Evolutionary conservation across 352 stramenopile species (phyloP).

Genomic region (Pythium monospermum): DNA sequence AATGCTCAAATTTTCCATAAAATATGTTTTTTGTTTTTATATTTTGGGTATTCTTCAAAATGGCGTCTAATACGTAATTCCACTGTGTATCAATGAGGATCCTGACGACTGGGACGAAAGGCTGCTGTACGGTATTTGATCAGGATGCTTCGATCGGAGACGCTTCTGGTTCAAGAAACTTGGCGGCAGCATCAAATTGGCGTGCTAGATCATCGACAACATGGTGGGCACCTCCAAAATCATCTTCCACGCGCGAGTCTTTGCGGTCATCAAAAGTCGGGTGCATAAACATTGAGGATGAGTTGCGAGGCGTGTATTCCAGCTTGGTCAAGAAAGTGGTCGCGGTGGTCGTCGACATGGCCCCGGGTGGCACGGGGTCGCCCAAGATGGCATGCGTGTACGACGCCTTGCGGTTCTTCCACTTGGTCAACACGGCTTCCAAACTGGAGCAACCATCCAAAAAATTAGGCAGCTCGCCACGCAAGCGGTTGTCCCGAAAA

Average conservation of each 20-base stretch:
- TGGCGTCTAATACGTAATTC: background rate
- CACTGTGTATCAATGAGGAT: background rate
- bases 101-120: background rate
- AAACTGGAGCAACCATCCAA: slow-evolving; percentile 74
- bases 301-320: slow-evolving; percentile 48
- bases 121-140: slow-evolving; percentile 4
- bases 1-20: no score
- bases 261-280: slow-evolving; percentile 49
- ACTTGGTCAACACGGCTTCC: slow-evolving; percentile 78
- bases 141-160: slow-evolving; percentile 20
- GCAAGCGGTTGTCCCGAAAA: slow-evolving; percentile 74
- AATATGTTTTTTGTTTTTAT: no score
- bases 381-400: slow-evolving; percentile 70
- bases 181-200: slow-evolving; percentile 23
- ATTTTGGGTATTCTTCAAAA: no score
- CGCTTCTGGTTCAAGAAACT: slow-evolving; percentile 12
- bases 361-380: slow-evolving; percentile 44
- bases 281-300: slow-evolving; percentile 54
- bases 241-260: slow-evolving; percentile 46
- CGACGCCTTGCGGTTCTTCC: slow-evolving; percentile 77
- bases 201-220: slow-evolving; percentile 44
- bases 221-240: slow-evolving; percentile 43
- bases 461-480: slow-evolving; percentile 75
- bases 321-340: slow-evolving; percentile 44
- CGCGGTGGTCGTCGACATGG: slow-evolving; percentile 3